phyloP scores from a whole-genome alignment of 352 stramenopile species.

The Pythium volutum region DNA sequence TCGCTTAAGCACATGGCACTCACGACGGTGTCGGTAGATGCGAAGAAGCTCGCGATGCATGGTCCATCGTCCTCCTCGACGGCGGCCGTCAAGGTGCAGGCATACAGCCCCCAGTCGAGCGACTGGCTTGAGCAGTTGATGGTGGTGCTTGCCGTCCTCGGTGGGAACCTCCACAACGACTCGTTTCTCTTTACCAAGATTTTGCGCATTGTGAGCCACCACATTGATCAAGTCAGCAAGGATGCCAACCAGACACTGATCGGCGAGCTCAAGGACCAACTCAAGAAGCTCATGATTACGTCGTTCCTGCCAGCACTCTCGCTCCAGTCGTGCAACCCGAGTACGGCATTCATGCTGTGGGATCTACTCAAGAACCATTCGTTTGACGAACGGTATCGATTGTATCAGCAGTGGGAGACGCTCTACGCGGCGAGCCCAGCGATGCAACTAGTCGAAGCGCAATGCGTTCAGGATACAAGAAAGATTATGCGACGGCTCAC shows the following conservation, averaged over 20 bases:
- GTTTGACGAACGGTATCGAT: slow-evolving; percentile 74
- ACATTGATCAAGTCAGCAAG: slow-evolving; percentile 38
- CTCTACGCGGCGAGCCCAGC: slow-evolving; percentile 53
- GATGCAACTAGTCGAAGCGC: slow-evolving; percentile 65
- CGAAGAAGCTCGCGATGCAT: slow-evolving; percentile 1
- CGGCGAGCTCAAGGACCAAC: slow-evolving; percentile 20
- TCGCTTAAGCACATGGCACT: slow-evolving; percentile 56
- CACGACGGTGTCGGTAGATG: background rate
- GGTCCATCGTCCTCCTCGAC: background rate
- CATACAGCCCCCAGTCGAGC: slow-evolving; percentile 29
- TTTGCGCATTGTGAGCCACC: slow-evolving; percentile 54
- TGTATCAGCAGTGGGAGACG: slow-evolving; percentile 80
- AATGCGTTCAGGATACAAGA: slow-evolving; percentile 67
- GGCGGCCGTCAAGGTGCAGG: slow-evolving; percentile 27
- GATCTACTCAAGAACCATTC: slow-evolving; percentile 74
- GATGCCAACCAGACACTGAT: slow-evolving; percentile 17
- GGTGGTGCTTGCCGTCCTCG: slow-evolving; percentile 60
- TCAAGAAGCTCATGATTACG: slow-evolving; percentile 55
- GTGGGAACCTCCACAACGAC: slow-evolving; percentile 63
- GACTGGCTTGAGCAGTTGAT: slow-evolving; percentile 53
- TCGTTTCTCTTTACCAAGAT: slow-evolving; percentile 74
- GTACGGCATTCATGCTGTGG: slow-evolving; percentile 76
- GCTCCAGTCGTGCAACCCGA: slow-evolving; percentile 72
- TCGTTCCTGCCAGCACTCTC: slow-evolving; percentile 76
- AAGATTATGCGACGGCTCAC: slow-evolving; percentile 80